Evolutionary conservation across 1,139 yeast species (phyloP).

Genomic region (Blastobotrys illinoisensis): DNA sequence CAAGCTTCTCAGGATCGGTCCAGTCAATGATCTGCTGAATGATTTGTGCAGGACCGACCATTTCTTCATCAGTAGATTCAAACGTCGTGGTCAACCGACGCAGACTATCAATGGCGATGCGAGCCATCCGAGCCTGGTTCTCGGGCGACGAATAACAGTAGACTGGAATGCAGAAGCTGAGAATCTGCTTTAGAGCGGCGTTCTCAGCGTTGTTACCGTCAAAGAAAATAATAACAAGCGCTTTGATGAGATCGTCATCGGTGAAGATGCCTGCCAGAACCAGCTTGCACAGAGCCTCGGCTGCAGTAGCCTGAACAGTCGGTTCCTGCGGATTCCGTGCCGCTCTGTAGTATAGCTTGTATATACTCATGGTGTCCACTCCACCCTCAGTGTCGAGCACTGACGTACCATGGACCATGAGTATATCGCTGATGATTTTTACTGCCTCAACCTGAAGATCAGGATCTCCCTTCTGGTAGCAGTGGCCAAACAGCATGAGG

Average conservation of each 20-base stretch:
- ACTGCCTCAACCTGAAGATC: constrained; percentile 57
- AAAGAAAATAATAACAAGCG: constrained; percentile 68
- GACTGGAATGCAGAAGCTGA: constrained; percentile 86
- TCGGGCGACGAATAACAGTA: constrained; percentile 72
- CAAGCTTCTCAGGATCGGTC: constrained; percentile 78
- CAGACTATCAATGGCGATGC: constrained; percentile 63
- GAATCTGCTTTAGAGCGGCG: constrained; percentile 68
- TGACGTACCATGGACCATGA: constrained; percentile 68
- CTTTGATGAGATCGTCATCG: constrained; percentile 67
- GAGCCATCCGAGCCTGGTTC: constrained; percentile 66
- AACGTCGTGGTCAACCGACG: constrained; percentile 47
- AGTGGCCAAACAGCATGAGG: constrained; percentile 50
- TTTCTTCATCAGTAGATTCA: constrained; percentile 34
- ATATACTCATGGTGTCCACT: constrained; percentile 55
- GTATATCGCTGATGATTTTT: constrained; percentile 68
- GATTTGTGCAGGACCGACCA: constrained; percentile 52
- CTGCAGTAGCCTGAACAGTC: constrained; percentile 71
- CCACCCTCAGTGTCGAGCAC: constrained; percentile 62
- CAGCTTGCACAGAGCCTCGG: constrained; percentile 82
- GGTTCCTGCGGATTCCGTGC: constrained; percentile 50
- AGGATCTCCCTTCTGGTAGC: constrained; percentile 58
- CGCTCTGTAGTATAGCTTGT: constrained; percentile 63
- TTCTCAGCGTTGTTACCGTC: constrained; percentile 60
- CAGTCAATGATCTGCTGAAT: constrained; percentile 74
- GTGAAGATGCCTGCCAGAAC: constrained; percentile 70